phyloP scores from a whole-genome alignment of 768 basidiomycete genomes.

The Phlebiopsis flavidoalba region DNA sequence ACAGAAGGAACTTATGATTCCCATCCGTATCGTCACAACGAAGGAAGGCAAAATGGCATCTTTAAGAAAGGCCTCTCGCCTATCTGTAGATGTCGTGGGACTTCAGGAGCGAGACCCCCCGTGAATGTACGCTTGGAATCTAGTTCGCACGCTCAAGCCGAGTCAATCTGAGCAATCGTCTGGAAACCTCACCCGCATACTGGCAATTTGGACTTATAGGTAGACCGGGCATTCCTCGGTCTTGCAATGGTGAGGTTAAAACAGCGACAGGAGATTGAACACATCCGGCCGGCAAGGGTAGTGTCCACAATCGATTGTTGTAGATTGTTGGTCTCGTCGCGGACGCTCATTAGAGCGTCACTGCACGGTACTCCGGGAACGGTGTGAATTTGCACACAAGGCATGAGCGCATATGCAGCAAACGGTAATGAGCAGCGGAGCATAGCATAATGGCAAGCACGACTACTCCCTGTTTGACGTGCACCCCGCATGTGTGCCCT shows the following conservation, averaged over 20 bases:
- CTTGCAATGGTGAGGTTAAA: conserved; percentile 97
- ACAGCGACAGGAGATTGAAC: conserved; percentile 90
- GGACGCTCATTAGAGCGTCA: conserved; percentile 86
- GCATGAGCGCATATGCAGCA: not conserved
- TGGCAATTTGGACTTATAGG: conserved; percentile 94
- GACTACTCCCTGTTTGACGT: conserved; percentile 84
- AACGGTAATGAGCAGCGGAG: not conserved
- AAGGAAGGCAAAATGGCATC: not conserved
- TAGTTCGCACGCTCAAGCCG: not conserved
- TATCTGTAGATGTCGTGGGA: not conserved
- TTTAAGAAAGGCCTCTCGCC: not conserved
- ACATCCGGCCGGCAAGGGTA: conserved; percentile 93
- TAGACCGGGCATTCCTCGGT: conserved; percentile 91
- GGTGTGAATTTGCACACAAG: conserved; percentile 2
- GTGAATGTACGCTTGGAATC: not conserved
- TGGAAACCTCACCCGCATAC: conserved; percentile 82
- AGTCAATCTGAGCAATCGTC: not conserved
- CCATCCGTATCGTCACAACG: not conserved
- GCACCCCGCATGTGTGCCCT: too few relatives aligned
- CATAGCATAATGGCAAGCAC: not conserved
- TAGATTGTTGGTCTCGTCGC: conserved; percentile 71
- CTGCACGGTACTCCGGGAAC: conserved; percentile 37
- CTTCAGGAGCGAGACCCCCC: not conserved
- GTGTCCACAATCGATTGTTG: conserved; percentile 93
- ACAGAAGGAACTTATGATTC: not conserved